A percentile compares a stretch with the other conserved stretches of the same genome.
Conservation (phyloP, 2,329 filamentous ascomycete species). For the Hyphodiscus sp. region DNA sequence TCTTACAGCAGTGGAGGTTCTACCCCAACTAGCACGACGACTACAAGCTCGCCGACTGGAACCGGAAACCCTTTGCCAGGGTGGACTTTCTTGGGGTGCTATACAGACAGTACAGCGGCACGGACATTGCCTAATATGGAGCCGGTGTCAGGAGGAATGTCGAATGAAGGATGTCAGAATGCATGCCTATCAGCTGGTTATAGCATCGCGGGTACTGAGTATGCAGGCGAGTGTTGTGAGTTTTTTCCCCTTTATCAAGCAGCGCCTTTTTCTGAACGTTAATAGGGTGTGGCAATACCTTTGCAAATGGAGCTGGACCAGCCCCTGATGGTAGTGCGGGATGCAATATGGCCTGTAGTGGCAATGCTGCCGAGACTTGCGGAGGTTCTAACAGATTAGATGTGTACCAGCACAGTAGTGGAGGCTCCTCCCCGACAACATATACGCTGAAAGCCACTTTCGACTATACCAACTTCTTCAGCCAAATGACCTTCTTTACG, state of each 20-base stretch:
- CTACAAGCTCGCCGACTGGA: background rate
- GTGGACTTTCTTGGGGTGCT: background rate
- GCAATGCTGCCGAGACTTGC: conserved; percentile 3
- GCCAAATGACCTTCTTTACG: conserved; percentile 48
- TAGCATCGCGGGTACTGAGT: conserved; percentile 21
- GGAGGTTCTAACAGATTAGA: conserved; percentile 16
- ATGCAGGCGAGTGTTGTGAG: conserved; percentile 11
- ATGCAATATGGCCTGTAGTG: conserved; percentile 6
- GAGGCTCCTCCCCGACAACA: no score
- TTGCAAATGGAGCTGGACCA: no score
- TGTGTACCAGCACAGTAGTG: background rate
- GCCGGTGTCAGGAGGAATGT: no score
- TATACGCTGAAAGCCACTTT: conserved; percentile 34
- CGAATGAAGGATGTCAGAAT: no score
- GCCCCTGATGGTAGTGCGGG: background rate
- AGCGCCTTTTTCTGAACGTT: background rate
- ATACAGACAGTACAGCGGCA: no score
- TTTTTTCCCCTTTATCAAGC: background rate
- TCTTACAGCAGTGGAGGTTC: background rate
- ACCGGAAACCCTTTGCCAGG: background rate
- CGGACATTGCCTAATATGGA: no score
- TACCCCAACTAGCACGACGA: no score
- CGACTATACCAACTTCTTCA: conserved; percentile 38
- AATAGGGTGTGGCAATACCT: no score
- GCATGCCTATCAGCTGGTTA: no score